These are phyloP conservation scores for Fonsecaea pedrosoi DNA, from an alignment of 2,329 filamentous ascomycete species.

Conservation along the genomic window DNA sequence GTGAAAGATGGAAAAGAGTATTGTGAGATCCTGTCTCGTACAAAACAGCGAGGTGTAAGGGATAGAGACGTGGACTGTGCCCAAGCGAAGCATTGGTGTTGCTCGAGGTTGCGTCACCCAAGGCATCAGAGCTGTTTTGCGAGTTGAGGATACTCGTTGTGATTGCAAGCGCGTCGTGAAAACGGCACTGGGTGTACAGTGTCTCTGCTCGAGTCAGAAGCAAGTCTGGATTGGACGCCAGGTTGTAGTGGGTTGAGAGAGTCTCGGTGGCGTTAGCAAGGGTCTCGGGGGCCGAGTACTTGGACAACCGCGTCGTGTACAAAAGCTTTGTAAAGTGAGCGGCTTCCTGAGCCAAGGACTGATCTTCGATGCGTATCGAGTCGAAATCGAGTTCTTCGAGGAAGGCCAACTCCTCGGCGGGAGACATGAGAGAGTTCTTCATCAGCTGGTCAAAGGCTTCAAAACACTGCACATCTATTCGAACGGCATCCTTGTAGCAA, in stretches of 20 bases:
- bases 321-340: conserved; percentile 94
- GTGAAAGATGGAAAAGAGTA: conserved; percentile 85
- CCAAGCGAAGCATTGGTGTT: conserved; percentile 48
- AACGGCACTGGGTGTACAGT: conserved; percentile 92
- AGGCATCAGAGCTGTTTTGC: conserved; percentile 77
- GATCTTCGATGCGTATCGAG: conserved; percentile 72
- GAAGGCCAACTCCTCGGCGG: conserved; percentile 88
- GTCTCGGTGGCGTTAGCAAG: conserved; percentile 88
- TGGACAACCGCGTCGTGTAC: conserved; percentile 93
- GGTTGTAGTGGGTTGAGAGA: conserved; percentile 89
- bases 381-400: conserved; percentile 90
- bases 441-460: conserved; percentile 98
- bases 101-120: conserved; percentile 36
- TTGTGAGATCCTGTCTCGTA: conserved; percentile 88
- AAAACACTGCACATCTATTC: conserved; percentile 97
- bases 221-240: conserved; percentile 85
- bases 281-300: conserved; percentile 85
- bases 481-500: conserved; percentile 96
- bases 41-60: conserved; percentile 87
- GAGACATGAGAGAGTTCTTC: conserved; percentile 90
- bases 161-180: conserved; percentile 81
- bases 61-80: conserved; percentile 68
- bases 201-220: conserved; percentile 88
- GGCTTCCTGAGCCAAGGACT: conserved; percentile 78
- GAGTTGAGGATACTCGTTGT: conserved; percentile 85